Base-by-base conservation (phyloP, 225 moss, liverwort and hornwort species). In the Bryoerythrophyllum caledonicum region DNA sequence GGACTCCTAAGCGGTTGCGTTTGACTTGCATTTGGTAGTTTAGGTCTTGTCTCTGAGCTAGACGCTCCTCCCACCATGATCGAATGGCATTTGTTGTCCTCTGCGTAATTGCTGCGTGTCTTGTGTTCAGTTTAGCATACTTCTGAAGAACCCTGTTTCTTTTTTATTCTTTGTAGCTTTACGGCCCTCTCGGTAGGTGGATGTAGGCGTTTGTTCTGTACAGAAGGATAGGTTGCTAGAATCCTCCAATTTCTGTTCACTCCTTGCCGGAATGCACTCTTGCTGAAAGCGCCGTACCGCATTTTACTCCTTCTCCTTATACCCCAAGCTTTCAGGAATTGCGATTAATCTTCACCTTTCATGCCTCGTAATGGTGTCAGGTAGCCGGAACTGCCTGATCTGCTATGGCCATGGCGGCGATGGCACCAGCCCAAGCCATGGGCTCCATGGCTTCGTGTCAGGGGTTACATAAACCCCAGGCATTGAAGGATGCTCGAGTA, bases 381-480 rank as follows among this genome's bases (percentile, higher is more conserved):
- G 56, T 55, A 37, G 37, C 48, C 32, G 70, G 44, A 55, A 65
- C 32, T 57, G 48, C 46, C 30, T 56, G 60, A 54, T 68, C 52
- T 26, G 46, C 19, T 57, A 59, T 86, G 82, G 77, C 55, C 61
- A 79, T 87, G 83, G 73, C 79, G 75, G 81, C 81, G 26, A 26
- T 74, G 66, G 67, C 76, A 20, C 67, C 84, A 30, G 69, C 70
- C 40, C 84, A 70, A 62, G 70, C 76, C 35, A 60, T 65, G 7
- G 61, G 70, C 51, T 26, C 68, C 48, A 58, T 78, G 55, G 44
- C 68, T 62, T 68, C 80, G 26, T 56, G 65, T 41, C 72, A 57
- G 24, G 71, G 20, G 23, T 24, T 4, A 13, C 51, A 30, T 3
- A 70, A 67, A 62, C 9, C 64, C 46, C 63, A 38, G 72, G 59